These are phyloP conservation scores for Xylaria sp. DNA, from an alignment of 2,329 filamentous ascomycete species.

Conservation along the genomic window DNA sequence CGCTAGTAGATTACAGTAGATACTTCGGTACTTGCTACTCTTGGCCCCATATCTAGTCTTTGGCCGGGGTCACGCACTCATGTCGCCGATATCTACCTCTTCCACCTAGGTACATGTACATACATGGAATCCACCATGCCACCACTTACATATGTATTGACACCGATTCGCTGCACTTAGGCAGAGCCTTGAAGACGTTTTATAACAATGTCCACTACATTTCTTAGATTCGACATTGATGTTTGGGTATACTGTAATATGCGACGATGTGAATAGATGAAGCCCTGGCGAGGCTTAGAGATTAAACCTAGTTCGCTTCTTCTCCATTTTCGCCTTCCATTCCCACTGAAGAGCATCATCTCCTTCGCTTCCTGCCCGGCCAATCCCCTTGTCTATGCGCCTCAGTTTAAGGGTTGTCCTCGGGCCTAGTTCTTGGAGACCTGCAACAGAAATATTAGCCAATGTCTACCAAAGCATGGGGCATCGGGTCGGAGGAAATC, in stretches of 20 bases:
- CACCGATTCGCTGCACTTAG: too few species aligned
- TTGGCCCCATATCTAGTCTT: too few species aligned
- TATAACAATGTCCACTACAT: not conserved
- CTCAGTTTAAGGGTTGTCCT: slow-evolving; percentile 79
- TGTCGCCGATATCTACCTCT: too few species aligned
- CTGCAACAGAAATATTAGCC: slow-evolving; percentile 43
- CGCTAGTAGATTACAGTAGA: slow-evolving; percentile 2
- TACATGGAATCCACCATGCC: too few species aligned
- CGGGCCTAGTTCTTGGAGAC: slow-evolving; percentile 88
- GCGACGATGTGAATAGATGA: not conserved
- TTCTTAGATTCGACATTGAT: not conserved
- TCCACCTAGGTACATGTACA: too few species aligned
- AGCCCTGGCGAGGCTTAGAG: slow-evolving; percentile 56
- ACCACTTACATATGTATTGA: too few species aligned
- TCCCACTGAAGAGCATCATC: slow-evolving; percentile 86
- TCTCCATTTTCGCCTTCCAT: slow-evolving; percentile 96
- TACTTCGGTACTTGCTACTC: not conserved
- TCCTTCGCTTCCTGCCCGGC: slow-evolving; percentile 67
- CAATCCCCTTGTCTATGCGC: slow-evolving; percentile 87
- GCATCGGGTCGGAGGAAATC: not conserved
- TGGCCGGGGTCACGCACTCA: too few species aligned
- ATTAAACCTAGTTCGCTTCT: slow-evolving; percentile 90
- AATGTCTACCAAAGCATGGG: not conserved
- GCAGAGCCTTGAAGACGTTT: not conserved
- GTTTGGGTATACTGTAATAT: slow-evolving; percentile 18